A percentile compares a stretch with the other conserved stretches of the same genome.
Conservation (phyloP, 2,329 filamentous ascomycete species). For the Beauveria sp. region DNA sequence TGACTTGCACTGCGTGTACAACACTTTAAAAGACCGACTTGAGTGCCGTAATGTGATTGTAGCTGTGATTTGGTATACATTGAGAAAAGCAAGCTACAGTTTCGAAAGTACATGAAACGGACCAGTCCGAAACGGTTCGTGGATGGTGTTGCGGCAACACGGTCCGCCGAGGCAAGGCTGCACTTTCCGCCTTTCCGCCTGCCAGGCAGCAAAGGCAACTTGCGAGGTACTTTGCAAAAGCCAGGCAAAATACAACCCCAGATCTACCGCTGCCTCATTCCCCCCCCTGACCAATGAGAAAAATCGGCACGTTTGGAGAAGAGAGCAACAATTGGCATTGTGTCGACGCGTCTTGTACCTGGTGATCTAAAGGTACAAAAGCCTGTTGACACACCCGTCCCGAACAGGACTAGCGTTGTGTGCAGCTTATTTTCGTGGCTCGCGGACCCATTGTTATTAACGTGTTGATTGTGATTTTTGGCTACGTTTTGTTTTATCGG, state of each 20-base stretch:
- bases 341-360: not conserved
- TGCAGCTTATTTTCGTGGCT: not conserved
- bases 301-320: not conserved
- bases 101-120: too few relatives aligned
- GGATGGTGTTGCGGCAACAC: not conserved
- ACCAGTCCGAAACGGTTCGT: too few relatives aligned
- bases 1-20: constrained; percentile 2
- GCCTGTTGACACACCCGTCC: not conserved
- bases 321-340: not conserved
- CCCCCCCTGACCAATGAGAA: not conserved
- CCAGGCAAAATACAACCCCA: constrained; percentile 1
- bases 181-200: not conserved
- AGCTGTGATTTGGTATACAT: not conserved
- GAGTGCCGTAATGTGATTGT: not conserved
- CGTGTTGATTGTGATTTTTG: not conserved
- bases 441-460: not conserved
- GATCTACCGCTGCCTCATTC: not conserved
- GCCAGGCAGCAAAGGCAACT: not conserved
- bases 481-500: not conserved
- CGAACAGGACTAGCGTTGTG: constrained; percentile 1
- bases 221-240: not conserved
- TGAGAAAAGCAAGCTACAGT: not conserved
- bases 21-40: not conserved
- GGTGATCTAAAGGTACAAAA: constrained; percentile 5
- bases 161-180: not conserved